Conservation (phyloP, 2,329 filamentous ascomycete species). For the Ascochyta clinopodiicola region DNA sequence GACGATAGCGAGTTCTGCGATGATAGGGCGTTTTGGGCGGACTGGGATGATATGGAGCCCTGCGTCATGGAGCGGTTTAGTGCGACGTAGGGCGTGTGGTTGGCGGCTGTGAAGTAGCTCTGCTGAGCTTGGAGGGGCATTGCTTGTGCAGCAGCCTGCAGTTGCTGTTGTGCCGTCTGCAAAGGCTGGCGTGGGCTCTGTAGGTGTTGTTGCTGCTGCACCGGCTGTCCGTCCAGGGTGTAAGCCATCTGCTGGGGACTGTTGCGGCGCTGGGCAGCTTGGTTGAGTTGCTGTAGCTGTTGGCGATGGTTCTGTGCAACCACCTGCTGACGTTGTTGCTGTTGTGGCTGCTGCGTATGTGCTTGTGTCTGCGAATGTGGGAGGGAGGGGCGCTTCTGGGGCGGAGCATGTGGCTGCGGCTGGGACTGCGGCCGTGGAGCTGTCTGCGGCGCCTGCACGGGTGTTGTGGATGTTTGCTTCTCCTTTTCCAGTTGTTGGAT, state of each 20-base stretch:
- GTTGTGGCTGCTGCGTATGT: constrained; percentile 22
- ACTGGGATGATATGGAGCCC: constrained; percentile 19
- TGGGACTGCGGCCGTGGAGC: constrained; percentile 25
- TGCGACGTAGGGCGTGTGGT: constrained; percentile 30
- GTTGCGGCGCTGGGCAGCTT: constrained; percentile 16
- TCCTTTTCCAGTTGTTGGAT: constrained; percentile 44
- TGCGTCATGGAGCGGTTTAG: constrained; percentile 34
- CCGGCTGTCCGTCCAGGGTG: constrained; percentile 25
- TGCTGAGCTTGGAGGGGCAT: constrained; percentile 26
- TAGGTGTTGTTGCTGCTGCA: constrained; percentile 22
- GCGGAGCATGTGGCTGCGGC: constrained; percentile 22
- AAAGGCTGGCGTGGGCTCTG: constrained; percentile 25
- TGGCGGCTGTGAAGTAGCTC: constrained; percentile 30
- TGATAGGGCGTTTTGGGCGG: constrained; percentile 19
- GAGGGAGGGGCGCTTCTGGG: constrained; percentile 18
- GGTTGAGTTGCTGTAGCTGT: constrained; percentile 34
- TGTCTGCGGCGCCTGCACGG: constrained; percentile 34
- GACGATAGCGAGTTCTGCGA: constrained; percentile 10
- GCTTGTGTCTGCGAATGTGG: constrained; percentile 19
- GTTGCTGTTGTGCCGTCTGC: constrained; percentile 29
- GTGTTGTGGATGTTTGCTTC: constrained; percentile 38
- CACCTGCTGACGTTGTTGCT: constrained; percentile 21
- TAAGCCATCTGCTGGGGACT: constrained; percentile 32
- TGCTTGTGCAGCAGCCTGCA: constrained; percentile 30
- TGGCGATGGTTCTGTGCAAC: constrained; percentile 26